A percentile compares a stretch with the other conserved stretches of the same genome.
Conservation (phyloP, 345 rosid genomes). For the Eucalyptus leucophloia region DNA sequence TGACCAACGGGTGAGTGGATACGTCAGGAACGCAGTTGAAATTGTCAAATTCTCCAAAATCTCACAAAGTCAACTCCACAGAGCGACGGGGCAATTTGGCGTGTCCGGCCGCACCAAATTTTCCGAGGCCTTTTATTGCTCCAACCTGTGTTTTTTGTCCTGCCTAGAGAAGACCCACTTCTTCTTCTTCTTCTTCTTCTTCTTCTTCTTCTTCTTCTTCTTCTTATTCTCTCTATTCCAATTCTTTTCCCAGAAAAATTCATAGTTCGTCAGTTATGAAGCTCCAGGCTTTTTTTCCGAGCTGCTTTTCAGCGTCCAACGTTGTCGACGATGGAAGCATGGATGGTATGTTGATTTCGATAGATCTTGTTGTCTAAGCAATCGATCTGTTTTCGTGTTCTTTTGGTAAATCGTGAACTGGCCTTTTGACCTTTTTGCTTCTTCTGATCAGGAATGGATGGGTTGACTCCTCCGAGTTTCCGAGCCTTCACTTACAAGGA, state of each 20-base stretch:
- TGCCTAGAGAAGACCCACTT: neutral
- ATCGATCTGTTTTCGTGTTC: neutral
- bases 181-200: neutral
- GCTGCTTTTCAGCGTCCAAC: neutral
- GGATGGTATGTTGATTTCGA: neutral
- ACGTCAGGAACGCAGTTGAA: neutral
- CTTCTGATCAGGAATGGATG: neutral
- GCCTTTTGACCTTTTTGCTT: neutral
- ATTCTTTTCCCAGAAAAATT: neutral
- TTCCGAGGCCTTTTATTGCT: neutral
- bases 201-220: neutral
- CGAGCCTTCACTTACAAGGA: conserved; percentile 24
- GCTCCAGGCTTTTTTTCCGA: neutral
- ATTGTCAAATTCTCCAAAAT: neutral
- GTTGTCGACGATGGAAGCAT: neutral
- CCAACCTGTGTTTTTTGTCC: neutral
- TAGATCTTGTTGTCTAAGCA: neutral
- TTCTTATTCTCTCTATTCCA: neutral
- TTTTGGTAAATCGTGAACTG: neutral
- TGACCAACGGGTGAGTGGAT: neutral
- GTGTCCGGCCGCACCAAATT: neutral
- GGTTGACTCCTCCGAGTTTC: conserved; percentile 1
- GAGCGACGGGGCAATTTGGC: neutral
- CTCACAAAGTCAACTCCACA: neutral
- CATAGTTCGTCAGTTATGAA: neutral